Base-by-base conservation (phyloP, 306 rosid genomes). In the Cicer yamashitae region DNA sequence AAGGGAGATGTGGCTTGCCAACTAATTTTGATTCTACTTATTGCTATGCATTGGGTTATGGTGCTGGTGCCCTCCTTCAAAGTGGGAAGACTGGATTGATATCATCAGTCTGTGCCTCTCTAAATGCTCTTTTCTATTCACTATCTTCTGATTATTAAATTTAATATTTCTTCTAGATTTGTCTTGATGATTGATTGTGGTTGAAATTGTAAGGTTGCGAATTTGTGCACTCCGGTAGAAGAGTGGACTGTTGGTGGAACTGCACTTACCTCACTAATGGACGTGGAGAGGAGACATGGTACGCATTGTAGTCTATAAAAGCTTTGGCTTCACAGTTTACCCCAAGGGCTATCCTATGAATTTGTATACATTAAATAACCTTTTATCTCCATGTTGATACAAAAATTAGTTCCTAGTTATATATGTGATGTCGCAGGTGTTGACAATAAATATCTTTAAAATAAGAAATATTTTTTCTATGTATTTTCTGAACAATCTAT, bases 271-370 rank as follows among this genome's bases (percentile, higher is more conserved):
- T 66, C 99, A 43, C 63, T 96, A 73, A 96, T 96, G 99, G 99
- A 96, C 3, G 97, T 96, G 60, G 99, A 96, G 89, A 87, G 99
- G 89, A 92, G 99, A 86, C 99, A 92, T 40, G 99, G 99, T 96
- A 89, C 8, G 14, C 34, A 17, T 75, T 79, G 34, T 64, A 71
- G 41, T 77, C 73, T 56, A 47, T 47, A 44, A 25, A 45, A 45
- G 56, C 54, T 45, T 82, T 73, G 45, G 22, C 44, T 66, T 41
- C 10, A 44, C 18, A 66, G 40, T 46, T 44, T 70, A 61, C 51
- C 76, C 62, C 59, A 12, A 38, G 46, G n/a, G 11, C 66, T 44
- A 14, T 72, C 74, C 15, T 37, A 18, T 44, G 69, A 62, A 12
- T 14, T 58, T 50, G 20, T 45, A 9, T 74, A 41, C 46, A 22